Evolutionary conservation across 225 moss, liverwort and hornwort species (phyloP), one percentile per base, ranked within the genome.

Genomic region (Pseudisothecium myosuroides): DNA sequence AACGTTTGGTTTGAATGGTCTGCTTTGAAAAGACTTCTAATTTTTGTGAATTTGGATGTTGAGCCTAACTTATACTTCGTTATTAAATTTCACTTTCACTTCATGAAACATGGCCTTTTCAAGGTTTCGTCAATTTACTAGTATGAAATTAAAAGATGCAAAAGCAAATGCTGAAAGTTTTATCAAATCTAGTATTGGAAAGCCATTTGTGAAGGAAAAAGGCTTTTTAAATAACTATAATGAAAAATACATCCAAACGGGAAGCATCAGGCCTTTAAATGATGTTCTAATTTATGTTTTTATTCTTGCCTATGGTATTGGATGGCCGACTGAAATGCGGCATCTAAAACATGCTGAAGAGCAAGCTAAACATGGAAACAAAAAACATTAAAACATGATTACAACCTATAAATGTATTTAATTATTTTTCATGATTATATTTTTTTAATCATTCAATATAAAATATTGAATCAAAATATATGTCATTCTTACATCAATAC

Each of bases 201-300:
- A 91, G 92, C 92, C 94, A 81, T 94, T 90, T 69, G 93, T 96
- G 3, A 87, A 89, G 18, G 83, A 95, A 87, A 95, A 94, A 55
- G 90, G 85, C 31, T 94, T 94, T 71, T 32, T 96, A 23, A 91
- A 94, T 91, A 93, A 93, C 13, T 98, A 97, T 52, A 95, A 98
- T 90, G 85, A 96, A 78, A 97, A 97, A 72, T 96, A 96, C 63
- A 95, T 98, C 45, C 93, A 96, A 91, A 95, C 93, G 0, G 92
- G 94, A 76, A 96, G 96, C 73, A 82, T 95, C 23, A 89, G 47
- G 82, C 97, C 97, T 9, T 52, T 95, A 8, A 94, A 93, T 74
- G 95, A 96, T 89, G 89, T 95, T 4, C 31, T 97, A 22, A 88
- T 95, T 65, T 89, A 79, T 50, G 90, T 95, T 13, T 93, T 95